A percentile compares a stretch with the other conserved stretches of the same genome.
phyloP scores from a whole-genome alignment of 1,284 basidiomycete genomes.

The Inonotus hispidus region DNA sequence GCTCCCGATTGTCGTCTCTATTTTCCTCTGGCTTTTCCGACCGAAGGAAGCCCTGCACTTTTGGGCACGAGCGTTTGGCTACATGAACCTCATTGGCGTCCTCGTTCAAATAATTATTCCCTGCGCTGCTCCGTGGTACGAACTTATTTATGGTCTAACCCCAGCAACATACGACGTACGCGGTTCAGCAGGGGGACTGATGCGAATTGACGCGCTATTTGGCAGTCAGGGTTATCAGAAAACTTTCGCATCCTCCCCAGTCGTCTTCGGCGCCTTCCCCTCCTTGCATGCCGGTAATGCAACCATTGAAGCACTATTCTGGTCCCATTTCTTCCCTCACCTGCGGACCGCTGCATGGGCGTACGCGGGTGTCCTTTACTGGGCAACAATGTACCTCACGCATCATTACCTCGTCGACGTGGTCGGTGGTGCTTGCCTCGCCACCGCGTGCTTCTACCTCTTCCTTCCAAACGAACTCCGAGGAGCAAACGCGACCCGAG shows the following conservation, averaged over 20 bases:
- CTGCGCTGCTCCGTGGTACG: constrained; percentile 97
- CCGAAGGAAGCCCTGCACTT: constrained; percentile 77
- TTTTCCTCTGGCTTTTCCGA: constrained; percentile 76
- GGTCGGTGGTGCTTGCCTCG: constrained; percentile 88
- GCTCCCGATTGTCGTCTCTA: constrained; percentile 75
- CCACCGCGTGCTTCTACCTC: constrained; percentile 84
- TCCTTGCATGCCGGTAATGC: constrained; percentile 89
- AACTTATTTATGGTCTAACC: constrained; percentile 93
- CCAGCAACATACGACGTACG: constrained; percentile 91
- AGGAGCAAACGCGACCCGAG: constrained; percentile 48
- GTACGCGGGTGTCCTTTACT: constrained; percentile 88
- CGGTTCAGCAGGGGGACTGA: constrained; percentile 90
- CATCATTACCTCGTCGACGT: constrained; percentile 99
- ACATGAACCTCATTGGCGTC: constrained; percentile 90
- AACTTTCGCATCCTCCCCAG: constrained; percentile 85
- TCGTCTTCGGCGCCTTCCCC: constrained; percentile 97
- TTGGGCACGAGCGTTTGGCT: constrained; percentile 89
- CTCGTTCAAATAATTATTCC: constrained; percentile 87
- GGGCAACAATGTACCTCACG: constrained; percentile 98
- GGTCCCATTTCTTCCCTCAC: constrained; percentile 89
- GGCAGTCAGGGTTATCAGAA: constrained; percentile 73
- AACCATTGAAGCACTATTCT: constrained; percentile 90
- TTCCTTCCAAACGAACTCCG: constrained; percentile 79
- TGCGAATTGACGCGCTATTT: constrained; percentile 89
- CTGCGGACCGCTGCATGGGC: constrained; percentile 69